A percentile compares a stretch with the other conserved stretches of the same genome.
Conservation (phyloP, 305 asterid species). For the Solanum hybrid region DNA sequence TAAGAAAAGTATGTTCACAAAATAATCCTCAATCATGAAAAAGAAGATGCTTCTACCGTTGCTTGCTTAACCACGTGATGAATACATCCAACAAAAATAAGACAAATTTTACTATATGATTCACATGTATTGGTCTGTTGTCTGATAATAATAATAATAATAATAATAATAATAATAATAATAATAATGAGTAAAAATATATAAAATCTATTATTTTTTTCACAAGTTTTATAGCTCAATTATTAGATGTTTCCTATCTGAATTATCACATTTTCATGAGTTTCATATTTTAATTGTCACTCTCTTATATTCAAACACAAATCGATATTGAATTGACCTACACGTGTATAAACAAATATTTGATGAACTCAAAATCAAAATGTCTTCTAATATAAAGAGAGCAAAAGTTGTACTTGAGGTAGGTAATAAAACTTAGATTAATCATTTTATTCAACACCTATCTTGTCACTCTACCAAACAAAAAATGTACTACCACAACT, state of each 20-base stretch:
- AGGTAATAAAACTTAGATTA: not conserved
- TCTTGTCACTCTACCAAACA: not conserved
- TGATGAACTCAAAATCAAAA: not conserved
- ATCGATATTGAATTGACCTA: too few species aligned
- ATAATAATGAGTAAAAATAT: too few species aligned
- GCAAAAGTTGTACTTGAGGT: not conserved
- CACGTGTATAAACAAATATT: not conserved
- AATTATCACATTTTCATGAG: not conserved
- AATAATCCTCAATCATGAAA: not conserved
- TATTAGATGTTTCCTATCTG: too few species aligned
- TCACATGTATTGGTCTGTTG: not conserved
- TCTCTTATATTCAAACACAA: not conserved
- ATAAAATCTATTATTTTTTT: too few species aligned
- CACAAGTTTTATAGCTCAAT: too few species aligned
- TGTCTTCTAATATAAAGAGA: not conserved
- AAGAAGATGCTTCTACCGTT: not conserved
- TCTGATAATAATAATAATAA: not conserved
- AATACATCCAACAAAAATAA: not conserved
- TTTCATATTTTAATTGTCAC: not conserved
- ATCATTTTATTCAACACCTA: not conserved
- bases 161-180: too few species aligned
- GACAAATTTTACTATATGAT: not conserved
- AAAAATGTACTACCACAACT: not conserved
- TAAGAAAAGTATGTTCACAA: not conserved
- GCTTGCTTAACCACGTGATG: not conserved